Conservation (phyloP, 495 filamentous ascomycete species). For the Penicillium ochrochloron region DNA sequence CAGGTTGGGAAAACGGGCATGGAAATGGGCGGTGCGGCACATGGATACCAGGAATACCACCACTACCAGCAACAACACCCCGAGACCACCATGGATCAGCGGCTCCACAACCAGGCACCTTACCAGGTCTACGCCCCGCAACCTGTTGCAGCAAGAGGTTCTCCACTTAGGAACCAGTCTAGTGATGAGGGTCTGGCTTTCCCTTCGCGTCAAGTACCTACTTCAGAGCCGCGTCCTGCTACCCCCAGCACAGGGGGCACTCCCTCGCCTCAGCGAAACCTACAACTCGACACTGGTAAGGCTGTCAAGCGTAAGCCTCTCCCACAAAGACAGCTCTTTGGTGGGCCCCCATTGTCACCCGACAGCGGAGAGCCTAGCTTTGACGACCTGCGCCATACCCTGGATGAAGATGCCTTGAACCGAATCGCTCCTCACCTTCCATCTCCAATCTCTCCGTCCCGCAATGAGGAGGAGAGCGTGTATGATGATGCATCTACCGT, state of each 20-base stretch:
- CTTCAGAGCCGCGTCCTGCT: conserved; percentile 27
- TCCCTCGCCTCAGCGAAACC: conserved; percentile 35
- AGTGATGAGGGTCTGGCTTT: conserved; percentile 30
- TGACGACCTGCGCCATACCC: conserved; percentile 66
- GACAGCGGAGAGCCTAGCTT: conserved; percentile 53
- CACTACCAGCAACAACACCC: conserved; percentile 22
- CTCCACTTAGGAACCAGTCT: conserved; percentile 21
- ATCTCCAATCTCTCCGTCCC: conserved; percentile 37
- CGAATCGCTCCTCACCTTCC: conserved; percentile 43
- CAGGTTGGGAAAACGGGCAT: conserved; percentile 60
- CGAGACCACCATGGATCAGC: conserved; percentile 14
- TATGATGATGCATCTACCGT: conserved; percentile 55
- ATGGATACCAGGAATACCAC: conserved; percentile 34
- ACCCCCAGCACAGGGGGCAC: conserved; percentile 27
- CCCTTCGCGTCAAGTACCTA: conserved; percentile 20
- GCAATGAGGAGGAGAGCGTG: conserved; percentile 49
- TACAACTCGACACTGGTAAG: conserved; percentile 46
- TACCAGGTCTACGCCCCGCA: conserved; percentile 1
- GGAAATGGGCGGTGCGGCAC: conserved; percentile 38
- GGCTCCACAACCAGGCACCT: conserved; percentile 19
- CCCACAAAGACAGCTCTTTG: conserved; percentile 41
- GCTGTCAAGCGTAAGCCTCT: conserved; percentile 69
- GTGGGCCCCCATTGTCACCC: conserved; percentile 11
- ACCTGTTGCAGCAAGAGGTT: conserved; percentile 11
- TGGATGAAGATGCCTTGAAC: conserved; percentile 69